A percentile compares a stretch with the other conserved stretches of the same genome.
Conservation (phyloP, 164 flowering plant species). For the Dillenia suffruticosa region DNA sequence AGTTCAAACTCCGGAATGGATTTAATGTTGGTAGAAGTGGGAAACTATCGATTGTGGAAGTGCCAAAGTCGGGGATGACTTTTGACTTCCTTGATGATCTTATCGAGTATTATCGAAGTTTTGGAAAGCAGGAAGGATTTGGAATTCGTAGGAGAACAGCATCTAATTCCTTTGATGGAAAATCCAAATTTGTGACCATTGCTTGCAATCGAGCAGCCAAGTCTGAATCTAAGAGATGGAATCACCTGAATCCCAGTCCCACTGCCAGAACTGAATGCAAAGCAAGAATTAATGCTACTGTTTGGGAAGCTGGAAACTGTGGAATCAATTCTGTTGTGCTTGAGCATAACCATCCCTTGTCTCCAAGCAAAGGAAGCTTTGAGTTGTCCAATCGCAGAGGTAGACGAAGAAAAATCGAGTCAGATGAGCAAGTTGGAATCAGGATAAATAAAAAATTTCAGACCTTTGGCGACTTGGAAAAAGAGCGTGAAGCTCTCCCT, state of each 20-base stretch:
- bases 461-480: neutral
- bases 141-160: too few relatives aligned
- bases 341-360: conserved; percentile 1
- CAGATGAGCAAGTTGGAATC: neutral
- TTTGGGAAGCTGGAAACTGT: neutral
- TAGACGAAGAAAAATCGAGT: neutral
- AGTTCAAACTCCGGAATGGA: too few relatives aligned
- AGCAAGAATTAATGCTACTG: neutral
- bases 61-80: too few relatives aligned
- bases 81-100: too few relatives aligned
- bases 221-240: conserved; percentile 1
- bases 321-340: neutral
- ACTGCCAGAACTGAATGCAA: neutral
- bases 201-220: too few relatives aligned
- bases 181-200: too few relatives aligned
- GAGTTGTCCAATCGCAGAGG: neutral
- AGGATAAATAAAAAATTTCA: neutral
- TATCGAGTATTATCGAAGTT: too few relatives aligned
- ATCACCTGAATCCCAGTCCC: neutral
- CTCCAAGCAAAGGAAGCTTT: neutral
- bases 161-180: too few relatives aligned
- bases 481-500: conserved; percentile 1
- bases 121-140: too few relatives aligned
- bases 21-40: too few relatives aligned
- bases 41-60: too few relatives aligned